Conservation (phyloP, 208 protist genomes). For the Zelonia costaricensis region DNA sequence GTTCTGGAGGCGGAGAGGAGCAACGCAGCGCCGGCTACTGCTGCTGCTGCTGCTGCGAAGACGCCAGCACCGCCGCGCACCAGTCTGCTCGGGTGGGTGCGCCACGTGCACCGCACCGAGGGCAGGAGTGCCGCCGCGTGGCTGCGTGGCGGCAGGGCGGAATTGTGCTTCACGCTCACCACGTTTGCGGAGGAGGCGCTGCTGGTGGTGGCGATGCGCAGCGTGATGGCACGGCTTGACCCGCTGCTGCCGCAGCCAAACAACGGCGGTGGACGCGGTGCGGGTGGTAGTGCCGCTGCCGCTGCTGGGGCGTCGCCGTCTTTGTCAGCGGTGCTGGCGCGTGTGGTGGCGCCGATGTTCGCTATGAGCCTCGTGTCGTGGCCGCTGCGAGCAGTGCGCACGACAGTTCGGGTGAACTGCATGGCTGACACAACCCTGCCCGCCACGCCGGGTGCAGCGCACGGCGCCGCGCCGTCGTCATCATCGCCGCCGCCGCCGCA, state of each 20-base stretch:
- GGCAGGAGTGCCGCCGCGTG: conserved; percentile 3
- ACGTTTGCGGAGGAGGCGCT: conserved; percentile 13
- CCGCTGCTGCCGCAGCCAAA: neutral
- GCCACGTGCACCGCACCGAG: conserved; percentile 11
- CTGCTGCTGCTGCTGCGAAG: neutral
- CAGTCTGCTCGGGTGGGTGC: conserved; percentile 5
- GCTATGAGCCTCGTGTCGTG: conserved; percentile 21
- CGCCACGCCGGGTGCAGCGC: too few species aligned
- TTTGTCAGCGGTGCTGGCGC: neutral
- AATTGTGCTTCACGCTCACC: conserved; percentile 20
- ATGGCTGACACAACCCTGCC: conserved; percentile 21
- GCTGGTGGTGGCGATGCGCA: conserved; percentile 10
- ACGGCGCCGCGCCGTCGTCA: neutral
- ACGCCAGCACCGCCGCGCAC: neutral
- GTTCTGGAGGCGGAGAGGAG: neutral
- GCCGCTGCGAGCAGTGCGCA: conserved; percentile 28
- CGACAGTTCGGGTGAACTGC: conserved; percentile 29
- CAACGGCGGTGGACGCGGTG: too few species aligned
- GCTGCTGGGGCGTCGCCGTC: neutral
- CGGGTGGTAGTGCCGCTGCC: too few species aligned
- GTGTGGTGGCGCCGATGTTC: conserved; percentile 8
- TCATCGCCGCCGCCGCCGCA: neutral
- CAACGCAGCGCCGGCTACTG: neutral
- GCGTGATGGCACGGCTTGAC: neutral
- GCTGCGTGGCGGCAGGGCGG: conserved; percentile 26